Evolutionary conservation across 441 rosid genomes (phyloP), one percentile per base, ranked within the genome.

Genomic region (Theobroma grandiflorum): DNA sequence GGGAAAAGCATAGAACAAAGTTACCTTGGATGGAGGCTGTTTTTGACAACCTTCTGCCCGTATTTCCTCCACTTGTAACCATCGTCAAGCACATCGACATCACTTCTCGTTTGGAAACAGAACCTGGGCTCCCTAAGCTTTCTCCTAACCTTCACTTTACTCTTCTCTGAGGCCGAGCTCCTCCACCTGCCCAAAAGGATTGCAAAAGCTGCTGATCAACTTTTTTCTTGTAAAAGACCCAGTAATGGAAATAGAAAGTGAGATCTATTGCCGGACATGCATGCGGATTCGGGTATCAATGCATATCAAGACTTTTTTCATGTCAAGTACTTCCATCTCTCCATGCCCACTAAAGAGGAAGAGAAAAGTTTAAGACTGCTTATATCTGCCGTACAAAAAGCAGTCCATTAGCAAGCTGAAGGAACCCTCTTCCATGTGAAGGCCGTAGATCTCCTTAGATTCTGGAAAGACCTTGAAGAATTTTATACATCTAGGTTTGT

Each of bases 1-100:
- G 52, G 59, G 65, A 15, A 38, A 76, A 71, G 26, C 15, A 35
- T 55, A 63, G 33, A 4, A 52, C 67, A 8, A 10, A 26, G 31
- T 26, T 91, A 94, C 99, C 99, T 92, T 31, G 99, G 99, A 81
- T 96, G 98, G 79, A 96, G 98, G 82, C 99, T 94, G 87, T 96
- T 94, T 82, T 96, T 94, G 85, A 96, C 99, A 18, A 96, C 91
- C 89, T 96, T 96, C 87, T 96, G 99, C 79, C 99, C 99, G 80
- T 96, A 96, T 90, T 96, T 96, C 80, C 99, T 92, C 99, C 99
- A 96, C 84, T 93, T 96, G 77, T 96, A 96, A 53, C 99, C 99
- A 61, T 96, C 99, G 77, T 94, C 99, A 11, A 94, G 96, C 49
- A 96, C 98, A 87, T 94, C 98, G 2, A 96, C 91, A 49, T 96